A percentile compares a stretch with the other conserved stretches of the same genome.
These are phyloP conservation scores for Corymbia calophylla DNA, from an alignment of 441 rosid species.

Conservation along the genomic window DNA sequence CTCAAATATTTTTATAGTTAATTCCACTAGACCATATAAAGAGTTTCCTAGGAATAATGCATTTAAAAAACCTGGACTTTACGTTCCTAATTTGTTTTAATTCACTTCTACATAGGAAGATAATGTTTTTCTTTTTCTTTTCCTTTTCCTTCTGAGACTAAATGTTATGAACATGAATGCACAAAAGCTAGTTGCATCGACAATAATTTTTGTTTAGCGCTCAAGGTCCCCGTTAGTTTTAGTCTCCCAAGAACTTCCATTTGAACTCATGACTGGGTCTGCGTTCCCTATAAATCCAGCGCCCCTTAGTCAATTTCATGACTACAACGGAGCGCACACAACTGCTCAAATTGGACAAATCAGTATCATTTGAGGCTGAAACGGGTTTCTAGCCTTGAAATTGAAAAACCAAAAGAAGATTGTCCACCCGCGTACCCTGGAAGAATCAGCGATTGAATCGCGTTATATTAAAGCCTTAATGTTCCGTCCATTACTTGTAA, in stretches of 20 bases:
- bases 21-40: neutral
- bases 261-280: neutral
- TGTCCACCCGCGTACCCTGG: neutral
- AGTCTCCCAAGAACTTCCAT: neutral
- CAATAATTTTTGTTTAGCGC: neutral
- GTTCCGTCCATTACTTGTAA: neutral
- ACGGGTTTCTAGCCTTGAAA: neutral
- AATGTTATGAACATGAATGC: neutral
- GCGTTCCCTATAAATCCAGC: neutral
- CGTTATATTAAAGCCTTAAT: neutral
- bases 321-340: neutral
- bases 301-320: neutral
- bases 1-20: neutral
- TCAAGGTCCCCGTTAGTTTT: neutral
- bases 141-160: neutral
- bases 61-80: no score
- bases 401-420: neutral
- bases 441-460: neutral
- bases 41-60: neutral
- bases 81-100: neutral
- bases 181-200: neutral
- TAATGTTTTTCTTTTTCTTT: neutral
- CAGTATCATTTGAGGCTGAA: neutral
- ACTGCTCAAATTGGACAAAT: neutral
- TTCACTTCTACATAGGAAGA: neutral